Evolutionary conservation across 225 moss, liverwort and hornwort species (phyloP).

Genomic region (Neckera pumila): DNA sequence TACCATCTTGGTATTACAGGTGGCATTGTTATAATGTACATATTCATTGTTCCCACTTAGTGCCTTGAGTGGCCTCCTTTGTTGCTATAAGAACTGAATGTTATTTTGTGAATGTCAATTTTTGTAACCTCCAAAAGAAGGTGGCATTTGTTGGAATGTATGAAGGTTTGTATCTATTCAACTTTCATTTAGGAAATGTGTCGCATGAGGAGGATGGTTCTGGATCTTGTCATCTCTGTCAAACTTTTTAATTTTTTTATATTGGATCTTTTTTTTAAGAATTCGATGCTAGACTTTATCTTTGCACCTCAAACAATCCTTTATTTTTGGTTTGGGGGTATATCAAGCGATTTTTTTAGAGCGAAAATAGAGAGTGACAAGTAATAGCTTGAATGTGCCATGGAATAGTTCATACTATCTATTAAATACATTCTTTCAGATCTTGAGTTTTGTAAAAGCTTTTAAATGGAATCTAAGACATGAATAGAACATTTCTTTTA

Average conservation of each 20-base stretch:
- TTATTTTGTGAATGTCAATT: background rate
- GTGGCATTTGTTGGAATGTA: background rate
- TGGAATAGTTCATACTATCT: background rate
- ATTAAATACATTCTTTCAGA: background rate
- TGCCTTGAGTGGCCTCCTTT: no score
- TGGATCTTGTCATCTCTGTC: no score
- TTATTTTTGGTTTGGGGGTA: no score
- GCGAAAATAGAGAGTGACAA: background rate
- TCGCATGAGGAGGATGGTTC: background rate
- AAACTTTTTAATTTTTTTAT: background rate
- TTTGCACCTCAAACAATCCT: background rate
- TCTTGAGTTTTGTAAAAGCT: background rate
- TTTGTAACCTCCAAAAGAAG: background rate
- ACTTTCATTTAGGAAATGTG: background rate
- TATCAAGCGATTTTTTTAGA: background rate
- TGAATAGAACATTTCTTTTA: no score
- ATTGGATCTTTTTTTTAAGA: background rate
- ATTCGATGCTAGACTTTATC: background rate
- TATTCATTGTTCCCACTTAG: background rate
- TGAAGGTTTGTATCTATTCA: background rate
- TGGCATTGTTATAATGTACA: background rate
- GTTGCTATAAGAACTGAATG: no score
- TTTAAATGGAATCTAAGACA: no score
- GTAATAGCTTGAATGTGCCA: background rate
- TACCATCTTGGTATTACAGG: background rate